These are phyloP conservation scores for Hyaloscypha hepaticicola DNA, from an alignment of 495 filamentous ascomycete species.

Conservation along the genomic window DNA sequence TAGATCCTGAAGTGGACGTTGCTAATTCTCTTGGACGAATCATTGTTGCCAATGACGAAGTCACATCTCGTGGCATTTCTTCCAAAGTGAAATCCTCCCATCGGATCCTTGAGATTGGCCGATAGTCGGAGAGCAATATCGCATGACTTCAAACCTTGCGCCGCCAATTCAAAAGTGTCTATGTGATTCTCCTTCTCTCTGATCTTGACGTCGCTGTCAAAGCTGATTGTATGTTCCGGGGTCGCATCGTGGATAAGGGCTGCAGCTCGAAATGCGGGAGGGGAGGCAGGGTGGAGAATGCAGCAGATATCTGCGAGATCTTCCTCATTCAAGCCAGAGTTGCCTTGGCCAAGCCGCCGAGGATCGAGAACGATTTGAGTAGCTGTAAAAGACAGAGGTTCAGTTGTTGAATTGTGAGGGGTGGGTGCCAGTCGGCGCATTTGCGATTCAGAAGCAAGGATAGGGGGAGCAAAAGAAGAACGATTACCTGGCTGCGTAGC, in stretches of 20 bases:
- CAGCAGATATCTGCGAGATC: constrained; percentile 87
- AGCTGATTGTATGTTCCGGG: constrained; percentile 58
- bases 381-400: constrained; percentile 38
- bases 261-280: constrained; percentile 67
- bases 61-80: constrained; percentile 72
- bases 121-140: constrained; percentile 83
- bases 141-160: constrained; percentile 45
- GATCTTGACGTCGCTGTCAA: constrained; percentile 29
- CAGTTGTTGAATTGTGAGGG: constrained; percentile 11
- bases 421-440: background rate
- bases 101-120: constrained; percentile 60
- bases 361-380: constrained; percentile 84
- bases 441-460: constrained; percentile 5
- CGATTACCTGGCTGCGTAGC: constrained; percentile 35
- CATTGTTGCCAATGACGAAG: constrained; percentile 57
- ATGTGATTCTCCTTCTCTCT: constrained; percentile 40
- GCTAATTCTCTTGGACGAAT: constrained; percentile 65
- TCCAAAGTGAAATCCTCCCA: constrained; percentile 79
- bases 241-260: constrained; percentile 46
- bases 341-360: constrained; percentile 66
- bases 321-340: constrained; percentile 71
- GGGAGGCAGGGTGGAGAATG: constrained; percentile 78
- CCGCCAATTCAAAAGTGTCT: constrained; percentile 49
- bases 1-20: constrained; percentile 92
- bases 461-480: constrained; percentile 7